Base-by-base conservation (phyloP, 164 flowering plant species). In the Nymphaea colorata region DNA sequence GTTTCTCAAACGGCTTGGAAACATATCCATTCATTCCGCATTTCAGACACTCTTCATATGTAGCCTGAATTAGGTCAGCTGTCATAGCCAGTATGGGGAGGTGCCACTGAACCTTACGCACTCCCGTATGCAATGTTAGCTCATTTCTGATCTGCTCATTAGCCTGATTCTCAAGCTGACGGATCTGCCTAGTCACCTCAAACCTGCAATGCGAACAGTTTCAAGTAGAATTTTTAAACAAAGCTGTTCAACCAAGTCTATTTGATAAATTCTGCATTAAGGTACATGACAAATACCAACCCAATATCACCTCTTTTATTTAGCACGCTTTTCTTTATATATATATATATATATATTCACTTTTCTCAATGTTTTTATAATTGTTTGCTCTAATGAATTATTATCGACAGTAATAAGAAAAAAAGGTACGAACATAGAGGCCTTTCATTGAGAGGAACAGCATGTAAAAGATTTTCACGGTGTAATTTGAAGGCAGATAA, bases 11-110 rank as follows among this genome's bases (percentile, higher is more conserved):
- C 2, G 98, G 98, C 79, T 93, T 93, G 4, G 98, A 87, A 41
- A 93, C 98, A 62, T 93, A 90, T 8, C 93, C 97, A 78, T 93
- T 96, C 98, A 90, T 93, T 12, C 98, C 98, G 68, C 82, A 77
- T 76, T 89, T 77, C 45, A 87, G 62, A 78, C 98, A 93, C 67
- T 90, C 73, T 41, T 88, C 93, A 14, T 82, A 81, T 0, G 98
- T 93, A 43, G 98, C 97, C 62, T 89, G 93, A 62, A 90, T 88
- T 41, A 93, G 96, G 72, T 93, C 98, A 5, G 98, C 98, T 4
- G 98, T 93, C 97, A 93, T 89, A 44, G 98, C 98, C 70, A 93
- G 63, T 72, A 93, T 85, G 0, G 98, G 98, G 69, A 90, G 14
- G 66, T 90, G 96, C 79, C 80, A 86, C 72, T 76, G 74, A 1